These are phyloP conservation scores for Epichloe brachyelytri DNA, from an alignment of 2,329 filamentous ascomycete genomes.

Conservation along the genomic window DNA sequence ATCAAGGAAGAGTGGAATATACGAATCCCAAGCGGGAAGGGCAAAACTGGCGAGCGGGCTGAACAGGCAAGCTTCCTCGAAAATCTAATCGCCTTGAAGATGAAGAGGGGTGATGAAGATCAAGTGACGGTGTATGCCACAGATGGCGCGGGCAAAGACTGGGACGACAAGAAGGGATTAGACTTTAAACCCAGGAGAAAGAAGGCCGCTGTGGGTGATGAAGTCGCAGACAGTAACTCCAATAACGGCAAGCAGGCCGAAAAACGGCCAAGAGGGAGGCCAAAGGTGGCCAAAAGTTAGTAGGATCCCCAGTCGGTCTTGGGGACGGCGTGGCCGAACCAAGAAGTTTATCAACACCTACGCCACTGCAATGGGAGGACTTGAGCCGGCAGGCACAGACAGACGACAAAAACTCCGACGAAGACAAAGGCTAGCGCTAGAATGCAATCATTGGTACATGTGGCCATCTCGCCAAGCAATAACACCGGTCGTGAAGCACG, in stretches of 20 bases:
- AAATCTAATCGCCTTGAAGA: conserved; percentile 52
- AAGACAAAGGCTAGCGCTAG: too few species aligned
- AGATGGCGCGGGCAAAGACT: conserved; percentile 28
- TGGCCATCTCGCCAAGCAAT: too few species aligned
- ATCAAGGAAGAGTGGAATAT: conserved; percentile 31
- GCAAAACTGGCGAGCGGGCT: conserved; percentile 34
- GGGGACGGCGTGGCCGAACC: conserved; percentile 8
- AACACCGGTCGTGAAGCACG: too few species aligned
- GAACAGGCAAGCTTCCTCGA: conserved; percentile 48
- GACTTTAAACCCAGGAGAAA: conserved; percentile 24
- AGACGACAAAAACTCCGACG: too few species aligned
- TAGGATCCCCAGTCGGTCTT: conserved; percentile 10
- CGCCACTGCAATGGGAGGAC: conserved; percentile 23
- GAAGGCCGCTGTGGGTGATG: conserved; percentile 1
- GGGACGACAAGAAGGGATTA: conserved; percentile 28
- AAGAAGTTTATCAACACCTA: conserved; percentile 19
- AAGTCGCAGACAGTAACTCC: background rate
- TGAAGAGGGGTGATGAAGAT: conserved; percentile 50
- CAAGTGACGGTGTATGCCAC: conserved; percentile 47
- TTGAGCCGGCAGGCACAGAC: conserved; percentile 5
- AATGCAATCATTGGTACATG: too few species aligned
- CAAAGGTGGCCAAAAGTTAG: conserved; percentile 1
- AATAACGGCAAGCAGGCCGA: conserved; percentile 8
- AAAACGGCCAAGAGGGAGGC: background rate
- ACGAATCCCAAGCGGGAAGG: conserved; percentile 30